Evolutionary conservation across 345 rosid species (phyloP), one percentile per base, ranked within the genome.

Genomic region (Turritis glabra): DNA sequence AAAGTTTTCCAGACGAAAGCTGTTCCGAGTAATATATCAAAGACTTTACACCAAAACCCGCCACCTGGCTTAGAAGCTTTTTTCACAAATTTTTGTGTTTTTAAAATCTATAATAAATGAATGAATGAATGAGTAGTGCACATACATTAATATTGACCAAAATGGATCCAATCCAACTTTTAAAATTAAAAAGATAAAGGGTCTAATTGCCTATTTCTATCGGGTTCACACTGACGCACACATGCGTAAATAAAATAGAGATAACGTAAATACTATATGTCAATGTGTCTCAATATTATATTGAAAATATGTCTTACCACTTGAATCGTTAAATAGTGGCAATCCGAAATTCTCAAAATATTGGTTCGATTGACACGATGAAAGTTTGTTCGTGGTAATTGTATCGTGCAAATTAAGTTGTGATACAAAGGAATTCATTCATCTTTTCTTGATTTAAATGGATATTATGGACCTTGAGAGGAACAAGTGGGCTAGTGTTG

Each of bases 41-140:
- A 38, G 74, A 68, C 69, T 59, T 75, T 1, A 40, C 59, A 75
- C 37, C 79, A 23, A 65, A 67, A 74, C 52, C 33, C 22, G 78
- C 78, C 73, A 66, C 60, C 22, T 66, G 67, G 43, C 38, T 0
- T 66, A 54, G 32, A 41, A 63, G 54, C 77, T 43, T 38, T 53
- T 5, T n/a, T n/a, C n/a, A 2, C 38, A 33, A 15, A n/a, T 8
- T 43, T 40, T 43, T 3, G 26, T 43, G 25, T 5, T 11, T 60
- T 25, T 17, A 37, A 30, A 30, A 23, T 0, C 48, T 18, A 9
- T 4, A 10, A 10, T 38, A 4, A 12, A 35, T 8, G 2, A n/a
- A 56, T 8, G 38, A 27, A 38, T 43, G 43, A 1, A 7, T 48
- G 30, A 52, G 60, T 48, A 23, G 67, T 59, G 67, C 61, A 61